Percentiles rank a stretch among this genome's conserved stretches.
Conservation (phyloP, 1,139 yeast genomes). For the Lodderomyces beijingensis region DNA sequence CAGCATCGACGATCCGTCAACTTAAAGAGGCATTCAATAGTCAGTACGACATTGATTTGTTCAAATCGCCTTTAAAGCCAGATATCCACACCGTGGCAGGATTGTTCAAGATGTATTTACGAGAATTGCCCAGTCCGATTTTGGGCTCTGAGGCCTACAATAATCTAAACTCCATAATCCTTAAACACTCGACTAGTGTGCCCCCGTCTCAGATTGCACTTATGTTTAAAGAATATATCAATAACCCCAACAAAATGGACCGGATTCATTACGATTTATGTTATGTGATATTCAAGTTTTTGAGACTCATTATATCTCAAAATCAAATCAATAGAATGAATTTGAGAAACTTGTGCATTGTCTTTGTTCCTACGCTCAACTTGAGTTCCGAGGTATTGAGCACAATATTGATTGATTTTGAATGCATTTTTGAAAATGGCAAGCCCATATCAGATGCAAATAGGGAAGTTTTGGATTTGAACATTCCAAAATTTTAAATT, state of each 20-base stretch:
- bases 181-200: slow-evolving; percentile 6
- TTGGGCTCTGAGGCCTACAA: slow-evolving; percentile 48
- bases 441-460: slow-evolving; percentile 36
- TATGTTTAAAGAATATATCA: slow-evolving; percentile 29
- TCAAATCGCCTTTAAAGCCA: slow-evolving; percentile 34
- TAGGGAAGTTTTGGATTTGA: slow-evolving; percentile 38
- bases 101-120: slow-evolving; percentile 63
- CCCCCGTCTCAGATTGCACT: slow-evolving; percentile 25
- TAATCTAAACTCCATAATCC: slow-evolving; percentile 19
- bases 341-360: slow-evolving; percentile 71
- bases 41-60: slow-evolving; percentile 66
- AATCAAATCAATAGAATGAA: slow-evolving; percentile 78
- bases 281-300: slow-evolving; percentile 60
- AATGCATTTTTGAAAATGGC: slow-evolving; percentile 56
- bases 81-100: slow-evolving; percentile 82
- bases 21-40: slow-evolving; percentile 66
- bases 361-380: slow-evolving; percentile 79
- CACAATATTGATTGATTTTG: slow-evolving; percentile 61
- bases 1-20: slow-evolving; percentile 70
- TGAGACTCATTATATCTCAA: slow-evolving; percentile 62
- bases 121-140: slow-evolving; percentile 67
- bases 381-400: slow-evolving; percentile 63
- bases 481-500: slow-evolving; percentile 38
- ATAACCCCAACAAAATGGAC: slow-evolving; percentile 23
- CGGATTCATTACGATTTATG: slow-evolving; percentile 56